phyloP scores from a whole-genome alignment of 2,329 filamentous ascomycete species.

The Talaromyces islandicus region DNA sequence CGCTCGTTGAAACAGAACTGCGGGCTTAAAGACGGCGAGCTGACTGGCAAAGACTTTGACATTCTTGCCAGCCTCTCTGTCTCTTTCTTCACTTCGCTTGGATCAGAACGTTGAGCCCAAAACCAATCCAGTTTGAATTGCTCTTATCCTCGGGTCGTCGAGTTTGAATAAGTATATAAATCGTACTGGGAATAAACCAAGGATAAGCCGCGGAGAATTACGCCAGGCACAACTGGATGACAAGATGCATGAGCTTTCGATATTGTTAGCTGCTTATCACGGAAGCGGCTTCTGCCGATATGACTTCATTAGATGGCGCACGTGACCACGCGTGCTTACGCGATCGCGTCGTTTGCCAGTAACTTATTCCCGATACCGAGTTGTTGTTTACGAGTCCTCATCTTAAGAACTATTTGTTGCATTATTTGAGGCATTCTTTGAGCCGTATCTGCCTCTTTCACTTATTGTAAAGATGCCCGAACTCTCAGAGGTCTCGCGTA shows the following conservation, averaged over 20 bases:
- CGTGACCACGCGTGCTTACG: not conserved
- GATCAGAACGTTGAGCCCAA: slow-evolving; percentile 23
- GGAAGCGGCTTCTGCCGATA: not conserved
- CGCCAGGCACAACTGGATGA: too few relatives aligned
- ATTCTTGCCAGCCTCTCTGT: slow-evolving; percentile 25
- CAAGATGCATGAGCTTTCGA: not conserved
- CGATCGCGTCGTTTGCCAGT: not conserved
- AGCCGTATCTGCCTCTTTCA: not conserved
- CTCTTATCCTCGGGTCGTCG: not conserved
- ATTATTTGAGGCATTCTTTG: not conserved
- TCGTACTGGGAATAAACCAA: not conserved
- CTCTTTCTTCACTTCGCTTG: slow-evolving; percentile 19
- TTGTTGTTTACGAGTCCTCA: not conserved
- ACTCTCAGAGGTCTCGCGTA: slow-evolving; percentile 64
- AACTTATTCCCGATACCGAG: not conserved
- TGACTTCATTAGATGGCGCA: not conserved
- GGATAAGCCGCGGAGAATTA: not conserved
- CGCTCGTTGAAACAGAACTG: slow-evolving; percentile 73
- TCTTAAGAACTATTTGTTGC: not conserved
- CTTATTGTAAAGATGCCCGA: slow-evolving; percentile 37
- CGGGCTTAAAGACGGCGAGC: slow-evolving; percentile 55
- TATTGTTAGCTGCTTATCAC: not conserved
- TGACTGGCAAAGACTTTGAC: slow-evolving; percentile 33
- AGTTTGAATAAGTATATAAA: not conserved
- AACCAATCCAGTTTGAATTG: slow-evolving; percentile 36